These are phyloP conservation scores for Penicillium egyptiacum DNA, from an alignment of 495 filamentous ascomycete species.

Conservation along the genomic window DNA sequence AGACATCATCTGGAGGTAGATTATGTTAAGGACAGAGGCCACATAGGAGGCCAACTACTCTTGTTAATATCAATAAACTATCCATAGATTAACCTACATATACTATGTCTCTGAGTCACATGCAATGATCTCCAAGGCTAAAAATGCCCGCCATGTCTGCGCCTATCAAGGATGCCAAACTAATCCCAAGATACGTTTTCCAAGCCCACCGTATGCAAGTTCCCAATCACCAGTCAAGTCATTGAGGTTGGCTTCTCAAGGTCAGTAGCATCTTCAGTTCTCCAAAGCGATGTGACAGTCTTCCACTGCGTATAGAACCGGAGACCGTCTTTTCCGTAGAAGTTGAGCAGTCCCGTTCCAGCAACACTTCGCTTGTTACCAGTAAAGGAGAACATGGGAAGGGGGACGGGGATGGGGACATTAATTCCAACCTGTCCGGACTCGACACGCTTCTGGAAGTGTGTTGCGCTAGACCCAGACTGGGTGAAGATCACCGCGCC, in stretches of 20 bases:
- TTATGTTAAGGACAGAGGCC: too few relatives aligned
- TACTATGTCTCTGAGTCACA: not conserved
- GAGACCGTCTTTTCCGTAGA: constrained; percentile 89
- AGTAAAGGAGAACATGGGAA: constrained; percentile 98
- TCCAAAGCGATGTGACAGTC: constrained; percentile 94
- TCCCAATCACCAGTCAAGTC: not conserved
- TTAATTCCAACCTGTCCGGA: constrained; percentile 59
- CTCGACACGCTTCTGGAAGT: constrained; percentile 64
- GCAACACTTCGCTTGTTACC: constrained; percentile 97
- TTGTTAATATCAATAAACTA: too few relatives aligned
- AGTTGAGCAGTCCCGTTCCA: constrained; percentile 80
- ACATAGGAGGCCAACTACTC: too few relatives aligned
- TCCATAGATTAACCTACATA: too few relatives aligned
- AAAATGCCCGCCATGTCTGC: not conserved
- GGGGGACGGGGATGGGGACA: constrained; percentile 79
- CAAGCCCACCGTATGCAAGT: not conserved
- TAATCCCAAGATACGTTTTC: not conserved
- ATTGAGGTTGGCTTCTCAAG: not conserved
- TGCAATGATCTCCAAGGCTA: not conserved
- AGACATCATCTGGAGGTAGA: too few relatives aligned
- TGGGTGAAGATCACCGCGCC: constrained; percentile 68
- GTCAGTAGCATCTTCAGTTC: constrained; percentile 67
- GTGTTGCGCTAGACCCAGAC: constrained; percentile 58
- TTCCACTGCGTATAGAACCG: constrained; percentile 96
- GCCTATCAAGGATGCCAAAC: not conserved